Base-by-base conservation (phyloP, 805 yeast species). In the Candida gorgasii region DNA sequence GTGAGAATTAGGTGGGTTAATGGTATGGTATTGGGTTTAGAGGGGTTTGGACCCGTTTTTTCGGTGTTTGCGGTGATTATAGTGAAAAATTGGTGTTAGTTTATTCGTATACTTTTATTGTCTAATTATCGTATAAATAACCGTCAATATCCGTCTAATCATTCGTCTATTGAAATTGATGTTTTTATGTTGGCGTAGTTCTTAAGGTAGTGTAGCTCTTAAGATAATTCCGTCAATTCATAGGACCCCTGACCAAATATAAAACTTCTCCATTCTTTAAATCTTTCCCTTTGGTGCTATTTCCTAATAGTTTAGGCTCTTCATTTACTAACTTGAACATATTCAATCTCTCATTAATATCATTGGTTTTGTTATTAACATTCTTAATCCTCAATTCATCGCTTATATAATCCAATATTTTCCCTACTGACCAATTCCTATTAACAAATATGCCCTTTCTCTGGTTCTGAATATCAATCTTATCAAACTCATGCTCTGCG, bases 391-490 rank as follows among this genome's bases (percentile, higher is more conserved):
- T 69, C 43, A 79, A 57, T 28, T 62, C 53, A 20, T 70, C 74
- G 7, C 84, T 73, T 5, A 76, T 67, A 17, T 70, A 67, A 55
- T 81, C 87, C 24, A 82, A 55, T 13, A 79, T 72, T 42, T 80
- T 60, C 1, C 87, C 87, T 23, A 79, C 72, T 0, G 81, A 77
- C 84, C 85, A 80, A 20, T 69, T 61, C 43, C 71, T 75, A 13
- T 78, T 77, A 11, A 80, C 72, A 55, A 54, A 82, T 14, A 79
- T 53, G 1, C 74, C 65, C 14, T 53, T 55, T 28, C 61, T 45
- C 39, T 57, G 63, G 22, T 53, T 53, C 8, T 55, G 62, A 5
- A 54, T 50, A 42, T 63, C 55, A 13, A 65, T 54, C 11, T 39
- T 39, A 8, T 58, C 62, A 5, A 53, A 58, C 28, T 64, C 68